phyloP scores from a whole-genome alignment of 164 flowering plant species.

The Protea cynaroides region DNA sequence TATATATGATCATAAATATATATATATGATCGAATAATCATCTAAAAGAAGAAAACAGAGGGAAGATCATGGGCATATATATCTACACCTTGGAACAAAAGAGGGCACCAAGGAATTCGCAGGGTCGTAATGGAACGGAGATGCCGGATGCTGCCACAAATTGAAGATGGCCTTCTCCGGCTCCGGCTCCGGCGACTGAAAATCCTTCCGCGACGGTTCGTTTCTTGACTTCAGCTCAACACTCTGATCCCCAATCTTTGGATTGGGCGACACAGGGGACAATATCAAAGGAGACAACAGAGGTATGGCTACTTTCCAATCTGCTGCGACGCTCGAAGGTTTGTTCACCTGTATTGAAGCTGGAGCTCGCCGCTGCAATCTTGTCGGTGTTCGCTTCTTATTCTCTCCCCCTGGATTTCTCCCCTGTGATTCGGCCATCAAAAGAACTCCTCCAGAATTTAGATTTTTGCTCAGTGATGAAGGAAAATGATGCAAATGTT shows the following conservation, averaged over 20 bases:
- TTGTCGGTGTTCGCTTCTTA: slow-evolving; percentile 27
- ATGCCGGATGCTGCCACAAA: slow-evolving; percentile 79
- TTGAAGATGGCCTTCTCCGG: slow-evolving; percentile 34
- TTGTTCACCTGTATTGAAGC: slow-evolving; percentile 58
- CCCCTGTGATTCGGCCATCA: no score
- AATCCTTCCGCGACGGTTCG: slow-evolving; percentile 14
- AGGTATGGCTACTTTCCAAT: slow-evolving; percentile 85
- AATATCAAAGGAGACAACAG: slow-evolving; percentile 65
- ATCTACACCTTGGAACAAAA: slow-evolving; percentile 29
- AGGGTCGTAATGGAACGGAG: slow-evolving; percentile 49
- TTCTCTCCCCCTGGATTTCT: no score
- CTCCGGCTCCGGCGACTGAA: slow-evolving; percentile 17
- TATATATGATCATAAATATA: no score
- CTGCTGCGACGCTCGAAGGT: slow-evolving; percentile 18
- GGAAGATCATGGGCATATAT: no score
- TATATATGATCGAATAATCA: no score
- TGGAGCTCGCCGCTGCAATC: slow-evolving; percentile 68
- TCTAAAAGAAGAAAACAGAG: no score
- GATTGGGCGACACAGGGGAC: slow-evolving; percentile 36
- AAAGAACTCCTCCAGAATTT: no score
- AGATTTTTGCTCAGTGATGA: no score
- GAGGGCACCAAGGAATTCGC: slow-evolving; percentile 25
- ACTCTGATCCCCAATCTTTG: slow-evolving; percentile 11
- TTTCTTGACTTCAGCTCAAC: slow-evolving; percentile 8
- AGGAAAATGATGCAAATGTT: no score